Percentiles rank a stretch among this genome's conserved stretches.
phyloP scores from a whole-genome alignment of 2,329 filamentous ascomycete species.

The Sclerotiophoma versabilis region DNA sequence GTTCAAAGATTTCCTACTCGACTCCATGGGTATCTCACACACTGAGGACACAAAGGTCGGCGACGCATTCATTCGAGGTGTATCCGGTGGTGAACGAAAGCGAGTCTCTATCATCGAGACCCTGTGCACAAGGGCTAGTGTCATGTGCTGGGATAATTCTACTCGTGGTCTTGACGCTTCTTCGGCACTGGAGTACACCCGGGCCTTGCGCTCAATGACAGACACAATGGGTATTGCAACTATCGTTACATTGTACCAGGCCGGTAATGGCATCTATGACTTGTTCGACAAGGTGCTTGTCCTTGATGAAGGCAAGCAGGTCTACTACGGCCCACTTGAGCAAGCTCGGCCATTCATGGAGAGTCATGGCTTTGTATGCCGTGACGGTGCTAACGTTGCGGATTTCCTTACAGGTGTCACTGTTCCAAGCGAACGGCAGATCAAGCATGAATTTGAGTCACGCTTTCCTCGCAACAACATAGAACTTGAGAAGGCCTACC shows the following conservation, averaged over 20 bases:
- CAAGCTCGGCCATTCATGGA: conserved; percentile 71
- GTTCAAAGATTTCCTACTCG: conserved; percentile 62
- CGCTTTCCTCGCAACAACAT: conserved; percentile 53
- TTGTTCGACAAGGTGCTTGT: conserved; percentile 76
- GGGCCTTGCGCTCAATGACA: conserved; percentile 59
- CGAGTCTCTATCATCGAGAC: conserved; percentile 73
- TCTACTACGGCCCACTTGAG: conserved; percentile 71
- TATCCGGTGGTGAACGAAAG: conserved; percentile 73
- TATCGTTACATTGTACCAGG: conserved; percentile 64
- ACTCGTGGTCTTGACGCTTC: conserved; percentile 46
- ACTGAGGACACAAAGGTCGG: conserved; percentile 72
- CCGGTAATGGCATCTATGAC: conserved; percentile 61
- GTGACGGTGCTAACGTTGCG: conserved; percentile 68
- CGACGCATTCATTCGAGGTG: conserved; percentile 70
- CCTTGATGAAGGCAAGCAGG: conserved; percentile 76
- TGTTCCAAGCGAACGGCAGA: conserved; percentile 52
- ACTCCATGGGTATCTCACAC: conserved; percentile 53
- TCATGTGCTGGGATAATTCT: conserved; percentile 60
- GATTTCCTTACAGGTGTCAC: conserved; percentile 82
- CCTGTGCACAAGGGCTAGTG: conserved; percentile 63
- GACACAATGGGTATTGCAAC: conserved; percentile 59
- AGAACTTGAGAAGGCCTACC: conserved; percentile 57
- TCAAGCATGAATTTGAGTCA: conserved; percentile 50
- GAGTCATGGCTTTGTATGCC: conserved; percentile 70
- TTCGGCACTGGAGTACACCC: conserved; percentile 63